Percentiles rank a stretch among this genome's conserved stretches.
Evolutionary conservation across 192 early-diverging fungal genomes (phyloP).

Genomic region (Funneliformis mosseae): DNA sequence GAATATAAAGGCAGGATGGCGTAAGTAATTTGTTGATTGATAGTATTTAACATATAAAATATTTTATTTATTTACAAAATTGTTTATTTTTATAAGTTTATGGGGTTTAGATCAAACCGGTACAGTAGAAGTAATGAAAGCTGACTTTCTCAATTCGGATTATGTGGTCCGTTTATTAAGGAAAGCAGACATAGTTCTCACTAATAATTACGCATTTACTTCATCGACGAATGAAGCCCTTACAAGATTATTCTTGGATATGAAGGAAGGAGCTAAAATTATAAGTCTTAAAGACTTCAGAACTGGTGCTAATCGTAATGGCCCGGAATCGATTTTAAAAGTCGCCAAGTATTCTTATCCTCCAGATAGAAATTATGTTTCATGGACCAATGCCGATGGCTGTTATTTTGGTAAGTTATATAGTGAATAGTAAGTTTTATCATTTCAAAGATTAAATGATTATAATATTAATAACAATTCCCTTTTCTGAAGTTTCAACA

Average conservation of each 20-base stretch:
- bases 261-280: conserved; percentile 84
- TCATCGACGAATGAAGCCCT: conserved; percentile 81
- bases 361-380: background rate
- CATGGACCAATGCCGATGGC: background rate
- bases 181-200: conserved; percentile 90
- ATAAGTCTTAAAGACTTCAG: conserved; percentile 89
- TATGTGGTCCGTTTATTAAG: conserved; percentile 37
- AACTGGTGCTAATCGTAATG: conserved; percentile 37
- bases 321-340: background rate
- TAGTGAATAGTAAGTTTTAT: too few species aligned
- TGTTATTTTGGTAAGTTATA: background rate
- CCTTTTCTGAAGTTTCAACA: background rate
- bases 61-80: conserved; percentile 16
- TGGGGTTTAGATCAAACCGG: conserved; percentile 61
- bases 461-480: background rate
- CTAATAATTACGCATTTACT: conserved; percentile 96
- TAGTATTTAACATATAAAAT: too few species aligned
- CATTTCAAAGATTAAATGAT: background rate
- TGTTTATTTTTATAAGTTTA: conserved; percentile 36
- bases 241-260: conserved; percentile 84
- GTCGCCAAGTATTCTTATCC: background rate
- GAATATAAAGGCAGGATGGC: conserved; percentile 87
- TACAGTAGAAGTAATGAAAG: conserved; percentile 67
- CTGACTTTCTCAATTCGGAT: conserved; percentile 78
- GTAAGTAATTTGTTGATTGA: conserved; percentile 37